Base-by-base conservation (phyloP, 2,329 filamentous ascomycete species). In the Neodidymelliopsis sp. region DNA sequence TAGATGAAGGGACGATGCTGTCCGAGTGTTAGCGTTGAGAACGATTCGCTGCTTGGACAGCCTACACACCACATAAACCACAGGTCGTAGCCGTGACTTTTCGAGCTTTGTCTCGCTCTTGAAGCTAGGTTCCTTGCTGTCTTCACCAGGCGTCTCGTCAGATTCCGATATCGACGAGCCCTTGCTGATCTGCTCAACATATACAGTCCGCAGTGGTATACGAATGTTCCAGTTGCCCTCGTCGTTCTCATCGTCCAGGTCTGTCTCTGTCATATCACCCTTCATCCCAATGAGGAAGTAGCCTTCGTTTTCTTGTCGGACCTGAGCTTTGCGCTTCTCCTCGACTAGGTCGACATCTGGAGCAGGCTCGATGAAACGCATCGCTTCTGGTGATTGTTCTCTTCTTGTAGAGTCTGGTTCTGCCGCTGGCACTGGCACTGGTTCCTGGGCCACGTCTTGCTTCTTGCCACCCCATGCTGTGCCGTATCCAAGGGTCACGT, bases 1-100 rank as follows among this genome's bases (percentile, higher is more conserved):
- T 89, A 92, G 36, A 93, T 82, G 71, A 93, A 93, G 0, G 90
- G 90, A 18, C 81, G 82, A 67, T 86, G 77, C 70, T 74, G 38
- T 12, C 3, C 18, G 6, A 1, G 2, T 4, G 27, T 53, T 39
- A 49, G 38, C 19, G 16, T 10, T 8, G 23, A 12, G 6, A n/a
- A 12, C 6, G 2, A 8, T 10, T 4, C 2, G 10, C n/a, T 5
- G 6, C 4, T 16, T 3, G 3, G 1, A 6, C 1, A 2, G 12
- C 3, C 9, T 13, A 61, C 71, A 43, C 60, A 74, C 84, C 34
- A 87, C 82, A 65, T 91, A 92, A 38, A 91, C 81, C 6, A 91
- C 81, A 1, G 90, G 86, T 1, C 86, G 83, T 30, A 91, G 70
- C 18, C 77, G 62, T 8, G 60, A 56, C 6, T 67, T 41, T 6